These are phyloP conservation scores for Ceratobasidium sp. DNA, from an alignment of 1,284 basidiomycete species.

Conservation along the genomic window DNA sequence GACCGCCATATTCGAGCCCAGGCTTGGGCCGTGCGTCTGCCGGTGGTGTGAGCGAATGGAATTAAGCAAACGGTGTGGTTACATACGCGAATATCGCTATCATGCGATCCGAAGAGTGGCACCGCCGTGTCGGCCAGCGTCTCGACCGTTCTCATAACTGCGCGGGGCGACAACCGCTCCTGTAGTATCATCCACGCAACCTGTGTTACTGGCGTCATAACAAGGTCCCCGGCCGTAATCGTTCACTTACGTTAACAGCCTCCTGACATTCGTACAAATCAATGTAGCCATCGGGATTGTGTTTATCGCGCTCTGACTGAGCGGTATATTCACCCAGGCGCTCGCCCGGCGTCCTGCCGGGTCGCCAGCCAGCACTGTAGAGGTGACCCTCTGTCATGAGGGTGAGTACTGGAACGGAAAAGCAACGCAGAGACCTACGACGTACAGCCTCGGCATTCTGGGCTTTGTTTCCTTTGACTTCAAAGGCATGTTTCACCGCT, in stretches of 20 bases:
- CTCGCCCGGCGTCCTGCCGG: not conserved
- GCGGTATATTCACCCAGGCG: not conserved
- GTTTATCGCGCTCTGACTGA: not conserved
- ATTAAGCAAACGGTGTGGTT: not conserved
- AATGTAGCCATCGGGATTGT: not conserved
- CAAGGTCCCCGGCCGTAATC: not conserved
- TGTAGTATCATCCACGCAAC: not conserved
- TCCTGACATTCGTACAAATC: conserved; percentile 1
- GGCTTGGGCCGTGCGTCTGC: conserved; percentile 9
- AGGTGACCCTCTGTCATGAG: not conserved
- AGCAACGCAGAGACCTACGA: not conserved
- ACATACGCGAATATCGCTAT: conserved; percentile 1
- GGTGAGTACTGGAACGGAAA: not conserved
- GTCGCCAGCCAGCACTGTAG: conserved; percentile 6
- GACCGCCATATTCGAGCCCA: conserved; percentile 18
- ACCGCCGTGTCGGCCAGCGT: not conserved
- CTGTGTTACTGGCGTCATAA: too few species aligned
- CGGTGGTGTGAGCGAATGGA: not conserved
- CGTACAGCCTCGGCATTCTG: not conserved
- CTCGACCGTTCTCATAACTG: not conserved
- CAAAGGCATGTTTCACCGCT: not conserved
- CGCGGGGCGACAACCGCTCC: conserved; percentile 7
- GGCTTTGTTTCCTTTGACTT: not conserved
- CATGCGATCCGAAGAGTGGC: conserved; percentile 14
- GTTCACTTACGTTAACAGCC: not conserved